Conservation (phyloP, 2,329 filamentous ascomycete species). For the Penicillium sp. region DNA sequence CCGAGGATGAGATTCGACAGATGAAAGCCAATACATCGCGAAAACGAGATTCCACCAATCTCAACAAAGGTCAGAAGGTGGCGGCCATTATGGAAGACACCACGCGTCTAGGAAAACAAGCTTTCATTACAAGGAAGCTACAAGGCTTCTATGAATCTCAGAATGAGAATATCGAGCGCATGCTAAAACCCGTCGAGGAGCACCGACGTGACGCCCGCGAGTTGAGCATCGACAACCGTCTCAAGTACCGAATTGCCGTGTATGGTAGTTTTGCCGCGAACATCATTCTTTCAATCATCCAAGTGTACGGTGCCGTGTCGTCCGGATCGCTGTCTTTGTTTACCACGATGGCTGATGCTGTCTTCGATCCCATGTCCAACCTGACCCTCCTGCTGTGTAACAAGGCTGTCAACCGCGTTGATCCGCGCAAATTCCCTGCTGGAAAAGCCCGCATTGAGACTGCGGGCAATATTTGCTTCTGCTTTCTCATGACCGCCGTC, state of each 20-base stretch:
- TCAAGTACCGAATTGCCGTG: conserved; percentile 62
- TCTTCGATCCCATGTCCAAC: conserved; percentile 91
- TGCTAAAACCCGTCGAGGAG: conserved; percentile 90
- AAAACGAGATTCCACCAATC: conserved; percentile 54
- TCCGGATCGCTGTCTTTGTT: conserved; percentile 93
- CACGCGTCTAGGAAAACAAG: conserved; percentile 44
- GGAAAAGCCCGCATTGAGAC: conserved; percentile 95
- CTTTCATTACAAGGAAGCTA: conserved; percentile 45
- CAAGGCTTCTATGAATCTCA: conserved; percentile 84
- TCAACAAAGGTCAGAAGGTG: conserved; percentile 10
- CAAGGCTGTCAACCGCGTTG: conserved; percentile 83
- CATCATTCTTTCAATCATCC: conserved; percentile 71
- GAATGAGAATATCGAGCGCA: conserved; percentile 88
- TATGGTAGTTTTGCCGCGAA: conserved; percentile 75
- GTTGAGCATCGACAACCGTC: conserved; percentile 74
- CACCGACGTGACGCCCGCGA: conserved; percentile 79
- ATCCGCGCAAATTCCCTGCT: conserved; percentile 80
- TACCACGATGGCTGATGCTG: conserved; percentile 92
- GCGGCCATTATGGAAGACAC: conserved; percentile 15
- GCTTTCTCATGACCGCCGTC: conserved; percentile 91
- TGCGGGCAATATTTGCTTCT: conserved; percentile 93
- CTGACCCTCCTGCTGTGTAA: conserved; percentile 81
- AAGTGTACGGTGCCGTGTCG: conserved; percentile 82
- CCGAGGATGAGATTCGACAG: conserved; percentile 68
- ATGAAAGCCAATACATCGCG: conserved; percentile 79